Conservation (phyloP, 495 filamentous ascomycete species). For the Chaetomium cochliodes region DNA sequence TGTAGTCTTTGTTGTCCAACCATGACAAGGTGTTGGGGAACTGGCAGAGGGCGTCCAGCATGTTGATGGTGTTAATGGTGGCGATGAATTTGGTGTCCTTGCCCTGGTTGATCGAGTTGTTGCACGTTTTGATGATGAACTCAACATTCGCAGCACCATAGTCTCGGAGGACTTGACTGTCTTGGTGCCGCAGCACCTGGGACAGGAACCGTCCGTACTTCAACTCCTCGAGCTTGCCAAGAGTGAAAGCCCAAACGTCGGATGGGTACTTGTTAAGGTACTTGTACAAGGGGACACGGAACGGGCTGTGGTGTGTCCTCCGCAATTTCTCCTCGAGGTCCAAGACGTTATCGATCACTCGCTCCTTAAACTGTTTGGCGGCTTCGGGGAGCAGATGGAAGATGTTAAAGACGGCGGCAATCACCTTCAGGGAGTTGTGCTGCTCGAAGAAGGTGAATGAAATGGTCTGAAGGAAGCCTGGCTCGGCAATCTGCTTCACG, state of each 20-base stretch:
- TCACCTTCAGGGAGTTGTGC: constrained; percentile 83
- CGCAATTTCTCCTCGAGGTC: constrained; percentile 83
- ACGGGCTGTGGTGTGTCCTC: constrained; percentile 88
- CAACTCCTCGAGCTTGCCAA: constrained; percentile 71
- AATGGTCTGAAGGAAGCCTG: constrained; percentile 74
- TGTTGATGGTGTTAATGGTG: constrained; percentile 83
- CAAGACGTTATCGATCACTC: constrained; percentile 81
- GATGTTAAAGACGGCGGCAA: constrained; percentile 90
- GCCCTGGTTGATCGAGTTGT: constrained; percentile 55
- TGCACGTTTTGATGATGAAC: constrained; percentile 62
- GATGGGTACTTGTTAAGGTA: constrained; percentile 91
- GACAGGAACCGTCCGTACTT: constrained; percentile 92
- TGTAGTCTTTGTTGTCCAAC: constrained; percentile 72
- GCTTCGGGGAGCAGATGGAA: constrained; percentile 91
- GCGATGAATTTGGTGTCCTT: constrained; percentile 66
- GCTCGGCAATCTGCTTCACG: constrained; percentile 85
- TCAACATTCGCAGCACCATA: constrained; percentile 72
- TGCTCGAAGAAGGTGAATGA: constrained; percentile 94
- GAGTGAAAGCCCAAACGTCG: constrained; percentile 79
- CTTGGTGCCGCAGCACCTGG: constrained; percentile 77
- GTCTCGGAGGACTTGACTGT: constrained; percentile 70
- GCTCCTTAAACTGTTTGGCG: constrained; percentile 85
- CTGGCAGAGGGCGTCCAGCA: constrained; percentile 71
- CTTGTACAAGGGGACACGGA: constrained; percentile 86
- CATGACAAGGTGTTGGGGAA: constrained; percentile 60